Percentiles rank a stretch among this genome's conserved stretches.
phyloP scores from a whole-genome alignment of 2,329 filamentous ascomycete species.

The Lasiodiplodia sp. region DNA sequence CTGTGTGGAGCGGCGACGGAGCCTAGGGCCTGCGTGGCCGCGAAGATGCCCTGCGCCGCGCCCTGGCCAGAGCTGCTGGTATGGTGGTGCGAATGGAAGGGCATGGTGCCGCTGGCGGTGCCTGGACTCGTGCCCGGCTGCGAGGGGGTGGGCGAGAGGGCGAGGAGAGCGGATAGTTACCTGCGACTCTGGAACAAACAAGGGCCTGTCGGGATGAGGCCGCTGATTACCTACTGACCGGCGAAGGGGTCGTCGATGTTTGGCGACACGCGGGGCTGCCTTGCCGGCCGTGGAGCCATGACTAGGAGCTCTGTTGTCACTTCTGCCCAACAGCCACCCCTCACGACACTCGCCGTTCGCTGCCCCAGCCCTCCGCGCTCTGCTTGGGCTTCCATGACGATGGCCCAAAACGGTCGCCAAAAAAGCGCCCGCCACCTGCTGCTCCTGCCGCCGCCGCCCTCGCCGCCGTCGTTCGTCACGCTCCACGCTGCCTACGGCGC shows the following conservation, averaged over 20 bases:
- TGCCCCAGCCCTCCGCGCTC: not conserved
- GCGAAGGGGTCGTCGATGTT: slow-evolving; percentile 19
- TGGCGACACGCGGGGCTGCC: slow-evolving; percentile 8
- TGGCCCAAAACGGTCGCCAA: slow-evolving; percentile 26
- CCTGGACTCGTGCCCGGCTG: slow-evolving; percentile 29
- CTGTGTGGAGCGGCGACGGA: slow-evolving; percentile 55
- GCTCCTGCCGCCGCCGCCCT: slow-evolving; percentile 54
- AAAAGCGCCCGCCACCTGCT: slow-evolving; percentile 42
- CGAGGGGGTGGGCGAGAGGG: slow-evolving; percentile 12
- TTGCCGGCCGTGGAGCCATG: not conserved
- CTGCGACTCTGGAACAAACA: slow-evolving; percentile 30
- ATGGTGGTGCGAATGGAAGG: slow-evolving; percentile 47
- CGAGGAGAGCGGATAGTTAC: slow-evolving; percentile 16
- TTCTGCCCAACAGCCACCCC: slow-evolving; percentile 3
- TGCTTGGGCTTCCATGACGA: not conserved
- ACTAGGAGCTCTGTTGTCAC: slow-evolving; percentile 1
- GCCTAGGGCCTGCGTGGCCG: slow-evolving; percentile 55
- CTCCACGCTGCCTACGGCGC: slow-evolving; percentile 54
- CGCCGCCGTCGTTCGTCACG: slow-evolving; percentile 47
- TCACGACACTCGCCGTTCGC: slow-evolving; percentile 5
- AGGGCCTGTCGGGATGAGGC: slow-evolving; percentile 30
- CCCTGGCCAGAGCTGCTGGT: slow-evolving; percentile 38
- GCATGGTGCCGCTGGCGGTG: slow-evolving; percentile 38
- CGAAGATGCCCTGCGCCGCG: slow-evolving; percentile 53
- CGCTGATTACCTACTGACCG: slow-evolving; percentile 26